Percentiles rank a stretch among this genome's conserved stretches.
These are phyloP conservation scores for Nigrograna mackinnonii DNA, from an alignment of 2,329 filamentous ascomycete genomes.

Conservation along the genomic window DNA sequence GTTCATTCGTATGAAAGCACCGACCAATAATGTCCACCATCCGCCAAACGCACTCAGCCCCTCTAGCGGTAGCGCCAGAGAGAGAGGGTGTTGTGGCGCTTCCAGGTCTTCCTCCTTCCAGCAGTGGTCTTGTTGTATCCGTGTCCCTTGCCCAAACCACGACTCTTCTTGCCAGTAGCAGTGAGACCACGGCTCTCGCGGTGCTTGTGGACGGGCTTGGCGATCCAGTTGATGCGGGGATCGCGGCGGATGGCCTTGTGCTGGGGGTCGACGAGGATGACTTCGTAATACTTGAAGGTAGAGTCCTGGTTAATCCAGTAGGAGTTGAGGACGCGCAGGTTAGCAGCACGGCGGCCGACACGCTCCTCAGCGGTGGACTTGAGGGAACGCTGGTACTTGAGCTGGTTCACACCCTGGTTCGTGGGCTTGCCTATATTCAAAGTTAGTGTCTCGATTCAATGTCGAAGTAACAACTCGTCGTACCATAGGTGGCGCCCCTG, in stretches of 20 bases:
- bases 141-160: conserved; percentile 99
- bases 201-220: conserved; percentile 99
- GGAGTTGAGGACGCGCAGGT: conserved; percentile 98
- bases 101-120: conserved; percentile 99
- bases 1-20: conserved; percentile 33
- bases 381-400: conserved; percentile 99
- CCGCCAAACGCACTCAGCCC: conserved; percentile 29
- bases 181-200: conserved; percentile 97
- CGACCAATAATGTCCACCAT: conserved; percentile 35
- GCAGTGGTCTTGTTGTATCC: conserved; percentile 98
- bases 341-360: conserved; percentile 98
- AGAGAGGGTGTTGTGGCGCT: conserved; percentile 98
- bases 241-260: conserved; percentile 99
- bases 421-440: conserved; percentile 86
- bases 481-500: conserved; percentile 96
- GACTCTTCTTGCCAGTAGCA: conserved; percentile 98
- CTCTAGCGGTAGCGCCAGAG: conserved; percentile 95
- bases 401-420: conserved; percentile 99
- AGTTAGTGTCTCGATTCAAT: conserved; percentile 21
- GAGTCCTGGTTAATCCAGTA: conserved; percentile 99
- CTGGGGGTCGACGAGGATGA: conserved; percentile 99
- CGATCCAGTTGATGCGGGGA: conserved; percentile 99
- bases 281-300: conserved; percentile 99
- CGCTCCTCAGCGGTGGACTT: conserved; percentile 98
- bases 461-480: conserved; percentile 38